A percentile compares a stretch with the other conserved stretches of the same genome.
Conservation (phyloP, 2,329 filamentous ascomycete species). For the Aspergillus ochraceus region DNA sequence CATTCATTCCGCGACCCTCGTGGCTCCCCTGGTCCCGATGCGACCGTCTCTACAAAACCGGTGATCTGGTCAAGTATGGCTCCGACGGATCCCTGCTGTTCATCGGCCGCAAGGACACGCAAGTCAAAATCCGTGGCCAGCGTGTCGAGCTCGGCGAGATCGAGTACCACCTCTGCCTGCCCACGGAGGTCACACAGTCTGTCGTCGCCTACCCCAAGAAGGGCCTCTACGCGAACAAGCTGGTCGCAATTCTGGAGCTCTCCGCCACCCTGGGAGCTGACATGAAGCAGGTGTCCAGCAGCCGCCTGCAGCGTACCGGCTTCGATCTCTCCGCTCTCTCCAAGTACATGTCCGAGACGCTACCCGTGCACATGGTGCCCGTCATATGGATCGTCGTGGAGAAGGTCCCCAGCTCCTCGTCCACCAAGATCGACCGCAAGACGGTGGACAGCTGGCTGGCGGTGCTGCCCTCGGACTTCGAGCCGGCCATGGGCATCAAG, state of each 20-base stretch:
- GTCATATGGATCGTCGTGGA: conserved; percentile 39
- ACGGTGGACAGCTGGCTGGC: conserved; percentile 11
- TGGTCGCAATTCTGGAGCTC: conserved; percentile 12
- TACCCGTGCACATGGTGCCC: conserved; percentile 41
- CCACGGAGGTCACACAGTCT: not conserved
- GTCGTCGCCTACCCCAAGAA: conserved; percentile 10
- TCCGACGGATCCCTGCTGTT: conserved; percentile 19
- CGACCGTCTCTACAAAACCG: conserved; percentile 18
- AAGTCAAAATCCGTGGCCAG: conserved; percentile 25
- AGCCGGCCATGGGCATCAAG: conserved; percentile 13
- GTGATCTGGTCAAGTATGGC: conserved; percentile 19
- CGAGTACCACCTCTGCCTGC: conserved; percentile 11
- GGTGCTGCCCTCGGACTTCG: conserved; percentile 12
- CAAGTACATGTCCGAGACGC: conserved; percentile 24
- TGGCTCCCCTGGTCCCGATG: conserved; percentile 13
- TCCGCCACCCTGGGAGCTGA: conserved; percentile 3
- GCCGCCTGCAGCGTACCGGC: conserved; percentile 2
- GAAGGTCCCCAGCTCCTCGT: conserved; percentile 28
- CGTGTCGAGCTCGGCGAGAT: conserved; percentile 21
- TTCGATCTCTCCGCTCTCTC: conserved; percentile 8
- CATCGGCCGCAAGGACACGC: conserved; percentile 15
- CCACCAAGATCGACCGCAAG: conserved; percentile 28
- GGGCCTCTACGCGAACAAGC: conserved; percentile 11
- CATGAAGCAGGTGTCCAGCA: conserved; percentile 1
- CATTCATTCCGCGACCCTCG: conserved; percentile 21